Evolutionary conservation across 176 grass and related monocot genomes (phyloP).

Genomic region (Zoysia pacifica): DNA sequence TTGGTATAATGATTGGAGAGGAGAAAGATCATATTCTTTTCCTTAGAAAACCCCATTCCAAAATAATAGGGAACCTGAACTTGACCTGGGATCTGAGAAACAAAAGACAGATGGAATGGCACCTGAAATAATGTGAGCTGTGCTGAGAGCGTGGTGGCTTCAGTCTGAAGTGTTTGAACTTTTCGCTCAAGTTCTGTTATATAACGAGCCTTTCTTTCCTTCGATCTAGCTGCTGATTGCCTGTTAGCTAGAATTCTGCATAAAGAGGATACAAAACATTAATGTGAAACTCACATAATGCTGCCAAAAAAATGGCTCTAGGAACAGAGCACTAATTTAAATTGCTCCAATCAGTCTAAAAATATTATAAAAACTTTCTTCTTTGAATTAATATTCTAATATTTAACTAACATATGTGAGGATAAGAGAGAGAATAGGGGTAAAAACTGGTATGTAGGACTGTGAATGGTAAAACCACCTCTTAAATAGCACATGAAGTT

Average conservation of each 20-base stretch:
- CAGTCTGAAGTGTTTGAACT: conserved; percentile 98
- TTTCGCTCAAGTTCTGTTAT: conserved; percentile 95
- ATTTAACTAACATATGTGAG: too few relatives aligned
- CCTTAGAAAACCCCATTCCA: background rate
- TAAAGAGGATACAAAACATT: conserved; percentile 27
- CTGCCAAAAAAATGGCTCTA: background rate
- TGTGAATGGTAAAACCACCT: too few relatives aligned
- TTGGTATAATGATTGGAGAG: conserved; percentile 1
- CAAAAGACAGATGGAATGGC: conserved; percentile 9
- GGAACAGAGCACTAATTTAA: too few relatives aligned
- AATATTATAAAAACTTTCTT: too few relatives aligned
- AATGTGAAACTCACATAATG: conserved; percentile 9
- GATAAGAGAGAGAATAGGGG: too few relatives aligned
- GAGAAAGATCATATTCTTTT: conserved; percentile 21
- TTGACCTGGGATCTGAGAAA: conserved; percentile 20
- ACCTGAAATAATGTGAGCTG: conserved; percentile 98
- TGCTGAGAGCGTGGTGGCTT: conserved; percentile 98
- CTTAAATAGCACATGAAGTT: too few relatives aligned
- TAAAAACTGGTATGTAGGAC: too few relatives aligned
- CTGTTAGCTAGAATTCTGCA: conserved; percentile 96
- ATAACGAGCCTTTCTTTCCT: conserved; percentile 99
- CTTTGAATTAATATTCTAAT: too few relatives aligned
- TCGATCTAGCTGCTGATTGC: conserved; percentile 94
- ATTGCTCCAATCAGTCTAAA: too few relatives aligned
- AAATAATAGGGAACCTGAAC: conserved; percentile 34